These are phyloP conservation scores for Microdochium paspali DNA, from an alignment of 2,329 filamentous ascomycete genomes.

Conservation along the genomic window DNA sequence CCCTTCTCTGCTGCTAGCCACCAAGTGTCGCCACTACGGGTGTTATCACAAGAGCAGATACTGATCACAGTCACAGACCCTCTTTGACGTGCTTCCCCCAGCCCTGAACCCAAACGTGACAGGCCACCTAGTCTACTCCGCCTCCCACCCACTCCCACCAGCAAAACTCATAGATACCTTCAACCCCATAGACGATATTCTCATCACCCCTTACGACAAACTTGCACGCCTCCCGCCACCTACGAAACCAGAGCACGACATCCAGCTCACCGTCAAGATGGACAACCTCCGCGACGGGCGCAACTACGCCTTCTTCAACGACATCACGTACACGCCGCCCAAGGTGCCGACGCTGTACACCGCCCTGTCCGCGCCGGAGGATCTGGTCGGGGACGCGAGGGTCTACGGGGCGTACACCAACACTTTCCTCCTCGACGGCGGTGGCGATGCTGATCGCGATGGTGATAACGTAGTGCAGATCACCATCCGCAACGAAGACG, in stretches of 20 bases:
- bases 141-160: slow-evolving; percentile 30
- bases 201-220: slow-evolving; percentile 59
- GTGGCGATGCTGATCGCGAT: too few relatives aligned
- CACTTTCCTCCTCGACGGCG: slow-evolving; percentile 50
- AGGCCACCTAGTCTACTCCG: slow-evolving; percentile 53
- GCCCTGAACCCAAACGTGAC: slow-evolving; percentile 61
- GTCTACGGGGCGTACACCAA: slow-evolving; percentile 61
- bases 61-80: slow-evolving; percentile 27
- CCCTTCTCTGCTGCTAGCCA: too few relatives aligned
- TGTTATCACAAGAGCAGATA: too few relatives aligned
- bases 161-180: slow-evolving; percentile 51
- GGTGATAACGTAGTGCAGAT: slow-evolving; percentile 61
- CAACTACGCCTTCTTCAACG: slow-evolving; percentile 66
- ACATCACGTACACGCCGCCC: slow-evolving; percentile 63
- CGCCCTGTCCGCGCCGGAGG: slow-evolving; percentile 48
- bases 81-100: slow-evolving; percentile 61
- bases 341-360: slow-evolving; percentile 78
- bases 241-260: slow-evolving; percentile 34
- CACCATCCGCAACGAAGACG: slow-evolving; percentile 67
- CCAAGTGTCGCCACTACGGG: too few relatives aligned
- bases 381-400: slow-evolving; percentile 45
- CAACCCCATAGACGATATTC: slow-evolving; percentile 64
- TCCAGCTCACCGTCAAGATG: slow-evolving; percentile 58
- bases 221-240: slow-evolving; percentile 50
- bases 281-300: slow-evolving; percentile 58